Conservation (phyloP, 2,329 filamentous ascomycete genomes). For the Penicillium brasilianum region DNA sequence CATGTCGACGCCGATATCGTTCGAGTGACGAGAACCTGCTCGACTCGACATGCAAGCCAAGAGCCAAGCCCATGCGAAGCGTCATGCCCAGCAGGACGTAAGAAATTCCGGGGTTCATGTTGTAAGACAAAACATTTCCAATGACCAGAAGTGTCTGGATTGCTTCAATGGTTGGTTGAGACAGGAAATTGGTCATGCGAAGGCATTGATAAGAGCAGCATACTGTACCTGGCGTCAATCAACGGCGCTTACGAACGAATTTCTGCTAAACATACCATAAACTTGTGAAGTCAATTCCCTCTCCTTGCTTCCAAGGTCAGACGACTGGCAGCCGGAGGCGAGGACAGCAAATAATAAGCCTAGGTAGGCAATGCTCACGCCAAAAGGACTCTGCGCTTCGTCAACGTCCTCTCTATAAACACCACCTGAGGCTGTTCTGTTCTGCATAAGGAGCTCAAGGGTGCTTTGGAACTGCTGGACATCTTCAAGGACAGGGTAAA, state of each 20-base stretch:
- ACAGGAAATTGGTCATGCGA: constrained; percentile 67
- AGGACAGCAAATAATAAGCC: constrained; percentile 66
- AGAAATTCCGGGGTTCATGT: constrained; percentile 68
- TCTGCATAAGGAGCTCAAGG: constrained; percentile 59
- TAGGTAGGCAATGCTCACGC: constrained; percentile 63
- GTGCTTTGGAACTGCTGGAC: constrained; percentile 60
- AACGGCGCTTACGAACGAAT: not conserved
- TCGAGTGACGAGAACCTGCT: constrained; percentile 58
- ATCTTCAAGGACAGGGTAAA: constrained; percentile 66
- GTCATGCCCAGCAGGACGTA: constrained; percentile 67
- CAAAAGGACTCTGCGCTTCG: constrained; percentile 61
- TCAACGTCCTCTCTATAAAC: constrained; percentile 51
- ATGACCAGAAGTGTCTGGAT: constrained; percentile 67
- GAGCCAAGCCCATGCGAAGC: constrained; percentile 63
- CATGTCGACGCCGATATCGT: constrained; percentile 50
- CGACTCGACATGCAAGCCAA: constrained; percentile 65
- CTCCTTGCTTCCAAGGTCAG: constrained; percentile 62
- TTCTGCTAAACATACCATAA: constrained; percentile 53
- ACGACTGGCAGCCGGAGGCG: constrained; percentile 67
- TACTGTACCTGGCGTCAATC: constrained; percentile 44
- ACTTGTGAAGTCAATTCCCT: constrained; percentile 68
- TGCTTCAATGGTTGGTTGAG: constrained; percentile 64
- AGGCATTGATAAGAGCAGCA: constrained; percentile 70
- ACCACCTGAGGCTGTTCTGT: constrained; percentile 52
- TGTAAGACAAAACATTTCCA: constrained; percentile 65